Evolutionary conservation across 371 early-diverging fungal genomes (phyloP), one percentile per base, ranked within the genome.

Genomic region (Mucor lusitanicus): DNA sequence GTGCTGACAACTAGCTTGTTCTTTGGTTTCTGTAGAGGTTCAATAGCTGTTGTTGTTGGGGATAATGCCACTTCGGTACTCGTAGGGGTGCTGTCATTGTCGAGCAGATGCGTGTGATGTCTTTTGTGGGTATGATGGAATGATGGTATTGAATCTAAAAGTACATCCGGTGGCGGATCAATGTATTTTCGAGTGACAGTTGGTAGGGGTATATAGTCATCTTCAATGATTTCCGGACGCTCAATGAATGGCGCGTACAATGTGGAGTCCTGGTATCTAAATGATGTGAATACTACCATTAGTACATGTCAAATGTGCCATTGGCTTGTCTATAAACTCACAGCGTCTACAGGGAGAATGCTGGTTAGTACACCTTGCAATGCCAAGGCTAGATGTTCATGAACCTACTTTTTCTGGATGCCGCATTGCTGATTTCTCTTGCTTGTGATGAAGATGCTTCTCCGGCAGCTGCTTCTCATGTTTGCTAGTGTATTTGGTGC

Each of bases 171-270:
- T 15, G 63, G 63, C 25, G 39, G 37, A 39, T 63, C 63, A 23
- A 63, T 63, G 28, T 63, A 63, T 48, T 63, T 63, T 23, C 63
- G 53, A 39, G 63, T 54, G 17, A 63, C 63, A 32, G 63, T 63
- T n/a, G 63, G 63, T 54, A 63, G 25, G 21, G 63, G 54, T 50
- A 63, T 63, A 57, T 54, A 54, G 9, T 63, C 63, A 27, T 37
- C 30, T 1, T 63, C 63, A 13, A 63, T 39, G 17, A 63, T 27
- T 54, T 54, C 54, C 8, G 63, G 63, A 12, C 54, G 33, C 39
- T 50, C 35, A 9, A 19, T 54, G 35, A 63, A 63, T 17, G 63
- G 63, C 1, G 54, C 30, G 39, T 63, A 63, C 15, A 63, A 15
- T 15, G 63, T n/a, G 0, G 63, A 63, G 11, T 50, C 17, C 9